Percentiles rank a stretch among this genome's conserved stretches.
Conservation (phyloP, 768 basidiomycete genomes). For the Coprinopsis strossmayeri region DNA sequence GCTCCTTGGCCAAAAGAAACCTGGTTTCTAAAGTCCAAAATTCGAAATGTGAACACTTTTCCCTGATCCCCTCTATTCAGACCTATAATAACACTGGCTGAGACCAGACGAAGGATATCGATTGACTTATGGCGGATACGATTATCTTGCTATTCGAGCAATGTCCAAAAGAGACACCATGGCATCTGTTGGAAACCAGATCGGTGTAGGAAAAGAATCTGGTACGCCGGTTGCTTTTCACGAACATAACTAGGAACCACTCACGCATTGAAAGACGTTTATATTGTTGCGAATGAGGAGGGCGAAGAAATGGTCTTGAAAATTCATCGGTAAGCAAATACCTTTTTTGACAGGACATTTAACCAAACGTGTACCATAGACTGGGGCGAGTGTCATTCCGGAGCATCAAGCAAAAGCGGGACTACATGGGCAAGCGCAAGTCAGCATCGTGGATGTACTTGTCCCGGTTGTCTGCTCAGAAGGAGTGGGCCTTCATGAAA, state of each 20-base stretch:
- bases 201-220: constrained; percentile 97
- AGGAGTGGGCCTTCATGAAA: constrained; percentile 99
- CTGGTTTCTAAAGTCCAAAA: constrained; percentile 88
- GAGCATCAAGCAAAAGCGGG: constrained; percentile 92
- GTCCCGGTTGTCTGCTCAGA: constrained; percentile 92
- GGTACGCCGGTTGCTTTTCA: no score
- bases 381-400: constrained; percentile 97
- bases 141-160: constrained; percentile 90
- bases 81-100: constrained; percentile 23
- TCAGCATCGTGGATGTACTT: constrained; percentile 99
- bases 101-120: constrained; percentile 85
- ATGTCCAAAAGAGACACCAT: constrained; percentile 86
- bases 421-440: constrained; percentile 93
- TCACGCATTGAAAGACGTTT: constrained; percentile 58
- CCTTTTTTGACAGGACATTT: neutral
- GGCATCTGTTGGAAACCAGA: constrained; percentile 92
- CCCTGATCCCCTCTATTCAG: neutral
- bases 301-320: constrained; percentile 89
- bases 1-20: constrained; percentile 86
- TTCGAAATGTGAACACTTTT: constrained; percentile 63
- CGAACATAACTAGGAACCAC: no score
- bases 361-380: constrained; percentile 32
- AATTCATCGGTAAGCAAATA: constrained; percentile 68
- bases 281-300: constrained; percentile 80
- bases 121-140: constrained; percentile 97